Conservation (phyloP, 495 filamentous ascomycete genomes). For the Venustampulla echinocandica region DNA sequence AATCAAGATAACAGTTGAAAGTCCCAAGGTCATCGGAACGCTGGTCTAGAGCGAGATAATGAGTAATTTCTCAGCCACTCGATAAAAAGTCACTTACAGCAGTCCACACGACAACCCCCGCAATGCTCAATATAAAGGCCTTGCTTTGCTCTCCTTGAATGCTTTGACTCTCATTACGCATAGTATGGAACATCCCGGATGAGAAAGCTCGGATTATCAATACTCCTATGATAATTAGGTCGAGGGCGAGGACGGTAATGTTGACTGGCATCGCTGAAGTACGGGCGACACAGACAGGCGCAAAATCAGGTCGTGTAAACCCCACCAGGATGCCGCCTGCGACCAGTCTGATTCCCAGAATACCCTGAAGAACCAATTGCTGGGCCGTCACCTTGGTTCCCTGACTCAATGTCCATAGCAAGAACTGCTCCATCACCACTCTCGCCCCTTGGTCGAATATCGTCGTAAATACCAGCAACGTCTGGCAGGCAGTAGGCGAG, state of each 20-base stretch:
- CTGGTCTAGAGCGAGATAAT: constrained; percentile 32
- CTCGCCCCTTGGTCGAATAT: constrained; percentile 45
- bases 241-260: constrained; percentile 34
- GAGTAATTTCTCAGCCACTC: constrained; percentile 14
- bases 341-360: constrained; percentile 37
- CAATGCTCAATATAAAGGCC: constrained; percentile 30
- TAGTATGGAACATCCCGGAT: constrained; percentile 13
- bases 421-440: constrained; percentile 41
- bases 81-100: constrained; percentile 27
- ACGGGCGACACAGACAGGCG: constrained; percentile 39
- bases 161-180: constrained; percentile 17
- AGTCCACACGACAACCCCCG: constrained; percentile 40
- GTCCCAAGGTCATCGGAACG: constrained; percentile 38
- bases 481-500: constrained; percentile 37
- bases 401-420: constrained; percentile 34
- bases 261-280: constrained; percentile 36
- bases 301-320: constrained; percentile 39
- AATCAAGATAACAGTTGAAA: constrained; percentile 29
- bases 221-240: constrained; percentile 35
- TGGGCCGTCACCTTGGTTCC: constrained; percentile 17
- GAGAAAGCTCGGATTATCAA: constrained; percentile 32
- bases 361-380: constrained; percentile 29
- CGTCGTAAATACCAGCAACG: constrained; percentile 38
- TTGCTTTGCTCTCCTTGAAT: constrained; percentile 24
- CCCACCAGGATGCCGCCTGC: constrained; percentile 41